Evolutionary conservation across 257 asterid species (phyloP), one percentile per base, ranked within the genome.

Genomic region (Fraxinus pennsylvanica): DNA sequence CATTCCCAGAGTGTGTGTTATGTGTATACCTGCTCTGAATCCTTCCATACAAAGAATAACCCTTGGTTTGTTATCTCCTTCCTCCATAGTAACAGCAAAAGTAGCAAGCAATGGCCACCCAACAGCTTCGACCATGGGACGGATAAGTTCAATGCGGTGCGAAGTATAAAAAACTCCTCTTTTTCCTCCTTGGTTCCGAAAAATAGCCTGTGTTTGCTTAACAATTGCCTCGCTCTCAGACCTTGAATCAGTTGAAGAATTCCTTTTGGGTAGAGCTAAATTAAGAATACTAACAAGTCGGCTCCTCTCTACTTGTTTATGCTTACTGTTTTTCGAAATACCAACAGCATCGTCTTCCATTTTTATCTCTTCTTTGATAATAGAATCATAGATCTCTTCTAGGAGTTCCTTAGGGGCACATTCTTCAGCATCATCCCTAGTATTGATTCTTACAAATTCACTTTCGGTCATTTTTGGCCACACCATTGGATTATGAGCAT

Each of bases 91-190:
- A 85, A 93, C 98, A 78, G 99, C 90, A 87, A 93, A 93, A 63
- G 95, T 93, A 79, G 99, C 99, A 87, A 96, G 99, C 82, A 96
- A 87, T 29, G 99, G 97, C 99, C 99, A 96, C 52, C 99, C 99
- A 74, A 93, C 91, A 85, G 97, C 92, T 90, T 96, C 99, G 29
- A 91, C 93, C 98, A 96, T 93, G 78, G 96, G 98, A 13, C 96
- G 91, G 74, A 93, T 92, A 75, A 96, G 96, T 81, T 96, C 98
- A 76, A 90, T 89, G 84, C 91, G 90, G 70, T 89, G 94, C 9
- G 99, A 91, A 83, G 97, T 90, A 85, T 96, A 90, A 82, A 96
- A 96, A 77, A 92, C 92, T 30, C 97, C 98, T 73, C 97, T 87
- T 88, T 92, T 93, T 54, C 92, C 92, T 61, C 92, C 97, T 78